phyloP scores from a whole-genome alignment of 768 basidiomycete genomes.

The Butyriboletus loyo region DNA sequence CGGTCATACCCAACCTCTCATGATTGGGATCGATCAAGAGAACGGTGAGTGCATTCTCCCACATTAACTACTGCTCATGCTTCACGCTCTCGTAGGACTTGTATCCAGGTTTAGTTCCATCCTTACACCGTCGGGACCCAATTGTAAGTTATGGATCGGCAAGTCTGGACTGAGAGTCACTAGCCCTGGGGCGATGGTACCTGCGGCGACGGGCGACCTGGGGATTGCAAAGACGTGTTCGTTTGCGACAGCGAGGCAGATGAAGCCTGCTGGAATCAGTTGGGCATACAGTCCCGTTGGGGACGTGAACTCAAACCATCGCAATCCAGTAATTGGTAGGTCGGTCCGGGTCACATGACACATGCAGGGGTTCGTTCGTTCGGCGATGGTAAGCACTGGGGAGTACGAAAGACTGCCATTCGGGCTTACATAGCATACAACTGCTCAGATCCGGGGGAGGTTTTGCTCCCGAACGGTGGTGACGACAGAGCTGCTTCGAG shows the following conservation, averaged over 20 bases:
- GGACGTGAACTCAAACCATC: constrained; percentile 67
- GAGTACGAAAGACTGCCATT: background rate
- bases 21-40: constrained; percentile 75
- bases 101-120: constrained; percentile 65
- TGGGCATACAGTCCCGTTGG: constrained; percentile 73
- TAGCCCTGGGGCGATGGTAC: constrained; percentile 74
- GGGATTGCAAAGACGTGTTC: constrained; percentile 45
- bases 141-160: constrained; percentile 45
- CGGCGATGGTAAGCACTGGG: constrained; percentile 49
- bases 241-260: constrained; percentile 51
- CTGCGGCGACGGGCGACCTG: constrained; percentile 52
- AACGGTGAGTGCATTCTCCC: constrained; percentile 44
- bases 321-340: constrained; percentile 71
- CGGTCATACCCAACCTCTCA: constrained; percentile 53
- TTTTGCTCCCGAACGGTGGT: constrained; percentile 52
- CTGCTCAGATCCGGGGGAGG: constrained; percentile 49
- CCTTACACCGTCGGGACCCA: constrained; percentile 52
- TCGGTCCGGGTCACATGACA: background rate
- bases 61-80: background rate
- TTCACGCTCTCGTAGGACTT: constrained; percentile 41
- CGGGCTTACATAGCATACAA: background rate
- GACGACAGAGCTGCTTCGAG: constrained; percentile 51
- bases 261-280: constrained; percentile 61
- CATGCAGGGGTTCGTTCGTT: constrained; percentile 62
- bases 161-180: background rate